Evolutionary conservation across 108 stramenopile genomes (phyloP), one percentile per base, ranked within the genome.

Genomic region (Pinguiococcus pyrenoidosus): DNA sequence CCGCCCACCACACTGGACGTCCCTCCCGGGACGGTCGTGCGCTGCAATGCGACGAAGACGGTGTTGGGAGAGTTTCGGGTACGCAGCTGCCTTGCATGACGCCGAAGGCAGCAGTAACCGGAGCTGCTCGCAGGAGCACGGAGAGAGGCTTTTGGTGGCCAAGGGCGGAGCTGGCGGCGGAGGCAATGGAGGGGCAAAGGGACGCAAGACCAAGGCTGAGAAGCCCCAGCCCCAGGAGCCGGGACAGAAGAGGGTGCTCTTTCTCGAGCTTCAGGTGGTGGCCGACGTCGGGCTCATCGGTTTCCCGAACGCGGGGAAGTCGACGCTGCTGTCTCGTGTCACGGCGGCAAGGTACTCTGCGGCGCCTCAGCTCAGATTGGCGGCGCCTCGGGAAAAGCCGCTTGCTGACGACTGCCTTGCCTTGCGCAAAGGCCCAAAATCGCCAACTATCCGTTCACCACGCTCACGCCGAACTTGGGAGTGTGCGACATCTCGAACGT

Each of bases 281-380:
- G 89, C 85, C 12, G 89, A 91, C 68, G 85, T 87, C n/a, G 89
- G 89, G 26, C 81, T 91, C 53, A 55, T 91, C 50, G 89, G 89
- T 22, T 73, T 75, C 66, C 89, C 89, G 20, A 91, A 91, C 73
- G 89, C 88, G 6, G 89, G 89, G 42, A 91, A 91, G 70, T 76
- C 74, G 14, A 87, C 89, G 1, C 54, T 91, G 28, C 44, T 91
- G 64, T 71, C 73, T 26, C 69, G 76, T 17, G 71, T 79, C 10
- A 75, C 74, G 22, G 74, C 77, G 13, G 85, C 85, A 6, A 54
- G n/a, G n/a, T n/a, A n/a, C n/a, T n/a, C n/a, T n/a, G n/a, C n/a
- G n/a, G n/a, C n/a, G n/a, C n/a, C n/a, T n/a, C n/a, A n/a, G n/a
- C n/a, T n/a, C n/a, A n/a, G n/a, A n/a, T n/a, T n/a, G n/a, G n/a